Base-by-base conservation (phyloP, 2,329 filamentous ascomycete species). In the Laburnicola sp. region DNA sequence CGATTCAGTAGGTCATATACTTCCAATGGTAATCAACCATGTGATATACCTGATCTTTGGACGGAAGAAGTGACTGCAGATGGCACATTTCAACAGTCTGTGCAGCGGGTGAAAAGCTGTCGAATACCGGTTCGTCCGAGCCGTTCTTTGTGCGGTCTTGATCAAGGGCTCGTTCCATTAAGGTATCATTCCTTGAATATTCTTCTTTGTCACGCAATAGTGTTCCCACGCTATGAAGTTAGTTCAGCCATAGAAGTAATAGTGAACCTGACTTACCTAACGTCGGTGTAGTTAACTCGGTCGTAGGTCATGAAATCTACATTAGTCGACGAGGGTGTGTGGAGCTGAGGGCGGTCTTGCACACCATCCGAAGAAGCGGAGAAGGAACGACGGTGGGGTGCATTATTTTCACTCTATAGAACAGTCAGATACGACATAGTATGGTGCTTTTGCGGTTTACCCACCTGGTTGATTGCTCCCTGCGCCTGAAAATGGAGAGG, bases 21-120 rank as follows among this genome's bases (percentile, higher is more conserved):
- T 69, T 51, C 39, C 69, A 68, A 51, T 77, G 74, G 49, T 75
- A 77, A 10, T 72, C 59, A 7, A 71, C 63, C 26, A 77, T 70
- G 2, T 50, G 45, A 3, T 64, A 16, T 3, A 69, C 50, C 23
- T 65, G 62, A 0, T 60, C 48, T 30, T 58, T 62, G 2, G 48
- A 40, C 6, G 70, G 75, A 25, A 77, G 58, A n/a, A 76, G 57
- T 2, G 72, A 64, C 46, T 75, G 73, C 21, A 76, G 57, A 23
- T 71, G 58, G 30, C 59, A 57, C 3, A 58, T 40, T 41, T 71
- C 68, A 4, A 61, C 59, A 3, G 58, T 53, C 37, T 58, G 58
- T 7, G 68, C 63, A 37, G 59, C 57, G 4, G 62, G 51, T 16
- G 64, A 69, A 22, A 64, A 62, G 21, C 53, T 58, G 6, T 55